phyloP scores from a whole-genome alignment of 2,329 filamentous ascomycete species.

The Penicillium hesseltinei region DNA sequence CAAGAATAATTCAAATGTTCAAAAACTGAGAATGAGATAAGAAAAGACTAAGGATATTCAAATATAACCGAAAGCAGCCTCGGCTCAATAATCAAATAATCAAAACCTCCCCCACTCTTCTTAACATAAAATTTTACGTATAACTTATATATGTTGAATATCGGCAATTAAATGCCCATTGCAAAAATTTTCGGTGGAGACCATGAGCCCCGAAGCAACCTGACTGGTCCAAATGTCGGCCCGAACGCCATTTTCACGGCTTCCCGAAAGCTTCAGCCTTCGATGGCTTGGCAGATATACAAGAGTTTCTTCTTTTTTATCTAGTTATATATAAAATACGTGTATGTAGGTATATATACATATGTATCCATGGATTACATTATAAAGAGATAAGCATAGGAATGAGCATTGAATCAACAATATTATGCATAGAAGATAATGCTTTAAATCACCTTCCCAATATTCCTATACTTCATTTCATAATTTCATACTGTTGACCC shows the following conservation, averaged over 20 bases:
- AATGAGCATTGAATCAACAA: too few species aligned
- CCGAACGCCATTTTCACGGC: not conserved
- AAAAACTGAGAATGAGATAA: not conserved
- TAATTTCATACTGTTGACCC: too few species aligned
- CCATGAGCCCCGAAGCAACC: not conserved
- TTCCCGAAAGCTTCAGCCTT: not conserved
- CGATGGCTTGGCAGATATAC: not conserved
- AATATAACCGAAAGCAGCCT: constrained; percentile 5
- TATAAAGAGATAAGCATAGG: too few species aligned
- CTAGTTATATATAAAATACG: too few species aligned
- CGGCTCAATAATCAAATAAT: not conserved
- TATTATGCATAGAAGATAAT: too few species aligned
- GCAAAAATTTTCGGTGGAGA: constrained; percentile 1
- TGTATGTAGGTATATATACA: too few species aligned
- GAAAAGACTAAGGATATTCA: not conserved
- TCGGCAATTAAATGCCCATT: not conserved
- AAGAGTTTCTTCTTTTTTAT: too few species aligned
- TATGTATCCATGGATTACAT: too few species aligned
- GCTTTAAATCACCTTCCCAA: too few species aligned
- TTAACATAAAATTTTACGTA: too few species aligned
- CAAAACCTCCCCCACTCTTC: not conserved
- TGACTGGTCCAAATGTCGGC: not conserved
- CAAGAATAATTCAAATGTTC: not conserved
- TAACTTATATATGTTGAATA: too few species aligned
- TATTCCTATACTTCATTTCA: too few species aligned